Base-by-base conservation (phyloP, 495 filamentous ascomycete species). In the Penicillium herquei region DNA sequence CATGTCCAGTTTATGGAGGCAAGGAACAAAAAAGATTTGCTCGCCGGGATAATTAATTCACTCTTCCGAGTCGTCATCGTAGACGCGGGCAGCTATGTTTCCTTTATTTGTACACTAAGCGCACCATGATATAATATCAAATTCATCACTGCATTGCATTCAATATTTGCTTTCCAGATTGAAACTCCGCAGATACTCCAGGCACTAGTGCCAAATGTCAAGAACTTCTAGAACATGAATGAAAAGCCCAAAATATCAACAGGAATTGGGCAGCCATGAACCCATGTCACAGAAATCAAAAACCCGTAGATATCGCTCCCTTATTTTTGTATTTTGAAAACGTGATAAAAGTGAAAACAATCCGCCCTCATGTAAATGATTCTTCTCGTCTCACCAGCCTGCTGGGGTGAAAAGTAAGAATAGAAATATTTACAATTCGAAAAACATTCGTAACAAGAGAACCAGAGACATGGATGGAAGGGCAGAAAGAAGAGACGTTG, bases 371-470 rank as follows among this genome's bases (percentile, higher is more conserved):
- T n/a, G 4, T 46, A 46, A 32, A 32, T 14, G 16, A 32, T 32
- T 31, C 49, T 46, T 30, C 37, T 39, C 52, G 59, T 49, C 52
- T 63, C 54, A 50, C 57, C 56, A 63, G 56, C 56, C 56, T 53
- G 60, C 60, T 52, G 60, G 52, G 34, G 50, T 56, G 49, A 56
- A 56, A 37, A 46, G 13, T 11, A 57, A 46, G 16, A 48, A 58
- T 39, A 48, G 39, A 58, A 44, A 52, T 55, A 30, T 55, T 18
- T 50, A 57, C 13, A 49, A 41, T 34, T 39, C 55, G 51, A 58
- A 43, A 26, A 7, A 14, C 11, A 46, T 8, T 8, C 8, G 13
- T 13, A 13, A 33, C 14, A 5, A 4, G 21, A 31, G 14, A 6
- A 4, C 6, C 13, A n/a, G 10, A 32, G 12, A 26, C 30, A 31